Percentiles rank a stretch among this genome's conserved stretches.
Evolutionary conservation across 805 yeast species (phyloP).

Genomic region (Sporopachydermia quercuum): DNA sequence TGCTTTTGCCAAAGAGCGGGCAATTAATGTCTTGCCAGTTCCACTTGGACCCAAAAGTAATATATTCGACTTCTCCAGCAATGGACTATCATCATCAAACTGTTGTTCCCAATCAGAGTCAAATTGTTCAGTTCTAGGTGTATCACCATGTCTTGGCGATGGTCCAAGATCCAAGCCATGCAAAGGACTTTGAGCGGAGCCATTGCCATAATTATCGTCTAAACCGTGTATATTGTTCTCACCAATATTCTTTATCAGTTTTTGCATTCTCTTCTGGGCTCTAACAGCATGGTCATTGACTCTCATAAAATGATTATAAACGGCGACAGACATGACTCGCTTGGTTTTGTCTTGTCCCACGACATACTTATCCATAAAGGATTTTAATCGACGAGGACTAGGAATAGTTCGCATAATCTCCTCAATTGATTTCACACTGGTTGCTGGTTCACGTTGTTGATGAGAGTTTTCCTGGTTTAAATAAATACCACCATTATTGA

Average conservation of each 20-base stretch:
- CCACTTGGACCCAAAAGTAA: constrained; percentile 47
- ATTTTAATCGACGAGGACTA: constrained; percentile 31
- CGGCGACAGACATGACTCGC: constrained; percentile 45
- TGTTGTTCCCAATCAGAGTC: constrained; percentile 10
- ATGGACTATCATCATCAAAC: constrained; percentile 24
- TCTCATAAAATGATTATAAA: constrained; percentile 40
- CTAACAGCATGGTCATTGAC: constrained; percentile 26
- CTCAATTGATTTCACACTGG: too few species aligned
- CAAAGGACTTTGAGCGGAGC: constrained; percentile 4
- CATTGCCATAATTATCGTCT: background rate
- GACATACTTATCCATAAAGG: constrained; percentile 33
- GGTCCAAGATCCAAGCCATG: background rate
- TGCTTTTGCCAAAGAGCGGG: constrained; percentile 35
- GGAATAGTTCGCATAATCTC: constrained; percentile 22
- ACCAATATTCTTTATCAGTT: constrained; percentile 4
- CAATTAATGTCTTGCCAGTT: constrained; percentile 44
- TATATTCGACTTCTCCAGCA: constrained; percentile 40
- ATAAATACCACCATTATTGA: too few species aligned
- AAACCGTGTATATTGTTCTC: background rate
- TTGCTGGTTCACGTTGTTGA: too few species aligned
- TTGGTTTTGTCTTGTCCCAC: constrained; percentile 43
- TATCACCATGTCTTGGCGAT: constrained; percentile 3
- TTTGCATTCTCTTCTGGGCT: constrained; percentile 12
- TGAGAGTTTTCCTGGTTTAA: too few species aligned
- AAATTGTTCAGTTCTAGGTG: constrained; percentile 18